phyloP scores from a whole-genome alignment of 108 stramenopile species.

The Cyclotella distinguenda region DNA sequence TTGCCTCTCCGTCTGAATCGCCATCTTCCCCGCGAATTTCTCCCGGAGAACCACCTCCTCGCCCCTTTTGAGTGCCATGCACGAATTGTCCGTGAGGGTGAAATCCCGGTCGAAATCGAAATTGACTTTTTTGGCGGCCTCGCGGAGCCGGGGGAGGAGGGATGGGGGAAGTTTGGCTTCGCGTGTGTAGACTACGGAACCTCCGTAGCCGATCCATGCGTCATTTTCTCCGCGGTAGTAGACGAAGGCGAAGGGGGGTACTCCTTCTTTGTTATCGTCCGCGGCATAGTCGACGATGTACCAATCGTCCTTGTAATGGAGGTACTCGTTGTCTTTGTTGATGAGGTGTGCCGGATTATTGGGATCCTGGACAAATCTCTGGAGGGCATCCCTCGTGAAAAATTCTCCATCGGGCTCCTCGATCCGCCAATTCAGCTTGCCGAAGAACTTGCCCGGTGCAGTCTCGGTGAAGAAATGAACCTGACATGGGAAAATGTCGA shows the following conservation, averaged over 20 bases:
- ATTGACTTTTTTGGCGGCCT: constrained; percentile 82
- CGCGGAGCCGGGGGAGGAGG: constrained; percentile 72
- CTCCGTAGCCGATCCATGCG: constrained; percentile 97
- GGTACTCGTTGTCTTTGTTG: constrained; percentile 97
- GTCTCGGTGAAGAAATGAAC: constrained; percentile 96
- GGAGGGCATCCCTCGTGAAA: constrained; percentile 91
- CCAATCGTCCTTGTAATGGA: constrained; percentile 98
- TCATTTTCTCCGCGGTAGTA: constrained; percentile 95
- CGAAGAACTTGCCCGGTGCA: constrained; percentile 79
- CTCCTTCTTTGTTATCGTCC: constrained; percentile 67
- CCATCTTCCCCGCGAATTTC: constrained; percentile 83
- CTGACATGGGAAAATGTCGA: constrained; percentile 96
- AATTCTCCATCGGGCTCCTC: constrained; percentile 95
- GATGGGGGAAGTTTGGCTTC: constrained; percentile 75
- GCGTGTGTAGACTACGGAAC: constrained; percentile 93
- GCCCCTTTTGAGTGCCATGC: constrained; percentile 47
- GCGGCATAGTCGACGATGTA: constrained; percentile 91
- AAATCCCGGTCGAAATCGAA: constrained; percentile 89
- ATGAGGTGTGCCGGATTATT: constrained; percentile 82
- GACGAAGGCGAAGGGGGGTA: constrained; percentile 90
- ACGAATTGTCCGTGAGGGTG: constrained; percentile 72
- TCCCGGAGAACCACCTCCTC: constrained; percentile 67
- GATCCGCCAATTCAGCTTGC: constrained; percentile 93
- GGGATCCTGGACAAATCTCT: constrained; percentile 89
- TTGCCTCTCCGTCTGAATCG: constrained; percentile 74